Evolutionary conservation across 2,329 filamentous ascomycete species (phyloP), one percentile per base, ranked within the genome.

Genomic region (Ascomycota sp.): DNA sequence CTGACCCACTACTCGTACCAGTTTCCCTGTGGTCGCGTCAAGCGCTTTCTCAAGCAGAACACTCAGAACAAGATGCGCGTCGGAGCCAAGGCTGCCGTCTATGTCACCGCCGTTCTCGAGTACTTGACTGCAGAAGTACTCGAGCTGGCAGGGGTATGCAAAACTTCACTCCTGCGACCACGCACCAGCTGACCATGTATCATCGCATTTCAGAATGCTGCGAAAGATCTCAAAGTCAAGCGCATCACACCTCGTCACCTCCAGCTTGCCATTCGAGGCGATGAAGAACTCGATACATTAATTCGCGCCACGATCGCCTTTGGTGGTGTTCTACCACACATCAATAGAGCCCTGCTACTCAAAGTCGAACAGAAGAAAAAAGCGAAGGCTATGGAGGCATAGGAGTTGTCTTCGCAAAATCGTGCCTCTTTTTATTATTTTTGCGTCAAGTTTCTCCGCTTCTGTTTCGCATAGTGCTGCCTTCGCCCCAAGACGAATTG

Each of bases 61-160:
- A 95, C 89, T 29, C 89, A 95, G 55, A 91, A 94, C 63, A 95
- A 95, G 68, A 95, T 94, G 81, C 86, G 89, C 59, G 91, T 98
- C 42, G 89, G 89, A 46, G 89, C 86, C 50, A 95, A 95, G 67
- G 89, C 89, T 40, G 85, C 89, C 41, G 89, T 98, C 46, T 98
- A 98, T 53, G 82, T 95, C 38, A 95, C 89, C 29, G 89, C 89
- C 26, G 89, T 98, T 33, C 78, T 98, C 40, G 89, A 98, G 63
- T 98, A 98, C 55, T 65, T 98, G 43, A 94, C 89, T 36, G 86
- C 86, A 39, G 86, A 98, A 71, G 86, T 98, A 28, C 77, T 98
- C 46, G 89, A 98, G 58, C 68, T 98, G 40, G 89, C 89, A 53
- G 89, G 89, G 56, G 71, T 76, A 61, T 59, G 70, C 15, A 17